Evolutionary conservation across 1,139 yeast genomes (phyloP), one percentile per base, ranked within the genome.

Genomic region (Candida labiduridarum): DNA sequence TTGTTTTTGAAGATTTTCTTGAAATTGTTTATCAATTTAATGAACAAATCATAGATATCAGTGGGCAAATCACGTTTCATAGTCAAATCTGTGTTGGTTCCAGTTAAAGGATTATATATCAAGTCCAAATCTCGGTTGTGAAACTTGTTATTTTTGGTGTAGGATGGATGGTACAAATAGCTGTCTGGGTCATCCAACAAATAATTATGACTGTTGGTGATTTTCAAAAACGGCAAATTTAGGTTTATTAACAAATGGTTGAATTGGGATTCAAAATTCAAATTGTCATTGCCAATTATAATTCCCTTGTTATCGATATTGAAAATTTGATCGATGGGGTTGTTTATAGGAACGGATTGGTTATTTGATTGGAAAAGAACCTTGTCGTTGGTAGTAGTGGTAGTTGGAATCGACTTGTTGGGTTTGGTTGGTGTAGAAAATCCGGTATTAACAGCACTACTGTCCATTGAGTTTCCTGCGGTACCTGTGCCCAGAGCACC

Each of bases 281-380:
- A 61, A 53, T 77, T 77, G 55, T 77, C 82, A 54, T 77, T 77
- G 4, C 82, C 82, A 35, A 77, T 76, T 36, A 77, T 74, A 10
- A 76, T 62, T 0, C 82, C 82, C 51, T 76, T 74, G 41, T 66
- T 64, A 54, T 77, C 77, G 44, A 77, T 65, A 50, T 77, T 77
- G 59, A 77, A 76, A 1, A 77, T 76, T 56, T 77, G 81, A 53
- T 77, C 82, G 35, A 77, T 77, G 1, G 80, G 80, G 54, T 76
- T 74, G 56, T 75, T 74, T 50, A 73, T 72, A 49, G 71, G 74
- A 18, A 69, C 66, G 19, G 59, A 49, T 47, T 58, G 60, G 44
- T 51, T 58, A 41, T 54, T 50, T 38, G 60, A 49, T 44, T 56
- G 53, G 43, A 56, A 52, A 38, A 56, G 48, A 18, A 57, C 46